Evolutionary conservation across 768 basidiomycete genomes (phyloP).

Genomic region (Tricholoma bakamatsutake): DNA sequence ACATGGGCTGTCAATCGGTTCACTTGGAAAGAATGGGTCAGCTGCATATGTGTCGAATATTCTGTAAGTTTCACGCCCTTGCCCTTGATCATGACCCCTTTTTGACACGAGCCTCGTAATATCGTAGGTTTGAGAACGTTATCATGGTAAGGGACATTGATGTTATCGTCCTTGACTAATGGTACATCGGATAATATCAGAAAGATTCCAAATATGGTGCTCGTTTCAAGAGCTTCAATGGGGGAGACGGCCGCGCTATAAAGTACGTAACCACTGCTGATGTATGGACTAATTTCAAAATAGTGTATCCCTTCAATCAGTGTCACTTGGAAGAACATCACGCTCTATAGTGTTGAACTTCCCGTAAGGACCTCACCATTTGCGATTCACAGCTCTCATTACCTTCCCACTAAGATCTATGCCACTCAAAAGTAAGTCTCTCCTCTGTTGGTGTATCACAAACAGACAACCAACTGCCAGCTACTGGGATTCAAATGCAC

Average conservation of each 20-base stretch:
- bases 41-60: slow-evolving; percentile 54
- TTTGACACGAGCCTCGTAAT: not conserved
- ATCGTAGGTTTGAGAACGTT: slow-evolving; percentile 36
- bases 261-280: slow-evolving; percentile 33
- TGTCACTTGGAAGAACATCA: slow-evolving; percentile 54
- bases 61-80: slow-evolving; percentile 29
- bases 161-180: not conserved
- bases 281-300: not conserved
- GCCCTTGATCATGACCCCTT: not conserved
- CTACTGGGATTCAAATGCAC: slow-evolving; percentile 58
- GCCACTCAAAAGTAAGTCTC: slow-evolving; percentile 52
- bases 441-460: not conserved
- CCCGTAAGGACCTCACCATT: slow-evolving; percentile 32
- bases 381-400: not conserved
- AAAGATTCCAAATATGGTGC: slow-evolving; percentile 49
- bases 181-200: slow-evolving; percentile 18
- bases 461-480: slow-evolving; percentile 22
- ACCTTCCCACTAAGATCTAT: slow-evolving; percentile 39
- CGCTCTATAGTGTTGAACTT: slow-evolving; percentile 45
- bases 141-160: slow-evolving; percentile 28
- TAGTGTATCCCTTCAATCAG: slow-evolving; percentile 21
- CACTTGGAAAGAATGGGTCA: slow-evolving; percentile 36
- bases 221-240: slow-evolving; percentile 66
- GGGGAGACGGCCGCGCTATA: slow-evolving; percentile 50
- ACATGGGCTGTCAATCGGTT: slow-evolving; percentile 57